These are phyloP conservation scores for Wickerhamiella kazuoi DNA, from an alignment of 805 yeast species.

Conservation along the genomic window DNA sequence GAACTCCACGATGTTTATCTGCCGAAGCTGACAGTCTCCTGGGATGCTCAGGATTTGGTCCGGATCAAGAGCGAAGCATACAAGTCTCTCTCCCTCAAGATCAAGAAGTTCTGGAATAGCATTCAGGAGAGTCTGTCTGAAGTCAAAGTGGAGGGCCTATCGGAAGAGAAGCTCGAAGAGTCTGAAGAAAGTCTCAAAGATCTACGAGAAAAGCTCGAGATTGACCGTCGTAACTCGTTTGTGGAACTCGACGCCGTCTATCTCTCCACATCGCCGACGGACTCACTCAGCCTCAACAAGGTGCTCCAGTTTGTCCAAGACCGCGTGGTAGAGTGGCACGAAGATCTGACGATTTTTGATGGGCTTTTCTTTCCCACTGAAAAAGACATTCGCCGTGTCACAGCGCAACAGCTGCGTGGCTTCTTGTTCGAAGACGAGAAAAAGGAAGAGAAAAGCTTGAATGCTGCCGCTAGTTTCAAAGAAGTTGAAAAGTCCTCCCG, in stretches of 20 bases:
- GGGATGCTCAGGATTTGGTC: slow-evolving; percentile 57
- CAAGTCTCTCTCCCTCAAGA: slow-evolving; percentile 33
- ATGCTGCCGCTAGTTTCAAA: not conserved
- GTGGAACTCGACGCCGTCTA: slow-evolving; percentile 35
- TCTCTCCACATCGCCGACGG: slow-evolving; percentile 37
- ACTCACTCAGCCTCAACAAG: slow-evolving; percentile 52
- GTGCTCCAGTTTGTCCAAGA: slow-evolving; percentile 60
- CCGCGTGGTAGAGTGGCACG: slow-evolving; percentile 73
- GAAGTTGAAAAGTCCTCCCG: not conserved
- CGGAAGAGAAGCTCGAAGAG: slow-evolving; percentile 50
- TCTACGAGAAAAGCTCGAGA: slow-evolving; percentile 33
- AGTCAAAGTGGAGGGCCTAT: slow-evolving; percentile 62
- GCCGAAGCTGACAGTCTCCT: slow-evolving; percentile 53
- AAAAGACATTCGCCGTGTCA: slow-evolving; percentile 76
- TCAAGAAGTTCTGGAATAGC: slow-evolving; percentile 51
- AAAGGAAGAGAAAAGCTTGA: slow-evolving; percentile 5
- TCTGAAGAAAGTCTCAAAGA: slow-evolving; percentile 44
- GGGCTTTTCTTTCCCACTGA: slow-evolving; percentile 70
- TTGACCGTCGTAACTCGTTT: slow-evolving; percentile 33
- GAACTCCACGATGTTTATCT: slow-evolving; percentile 63
- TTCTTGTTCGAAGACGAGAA: slow-evolving; percentile 26
- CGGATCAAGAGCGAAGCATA: slow-evolving; percentile 48
- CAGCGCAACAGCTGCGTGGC: slow-evolving; percentile 69
- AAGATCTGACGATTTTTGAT: slow-evolving; percentile 66
- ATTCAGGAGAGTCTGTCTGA: slow-evolving; percentile 50